Evolutionary conservation across 371 early-diverging fungal genomes (phyloP), one percentile per base, ranked within the genome.

Genomic region (Mortierella sp.): DNA sequence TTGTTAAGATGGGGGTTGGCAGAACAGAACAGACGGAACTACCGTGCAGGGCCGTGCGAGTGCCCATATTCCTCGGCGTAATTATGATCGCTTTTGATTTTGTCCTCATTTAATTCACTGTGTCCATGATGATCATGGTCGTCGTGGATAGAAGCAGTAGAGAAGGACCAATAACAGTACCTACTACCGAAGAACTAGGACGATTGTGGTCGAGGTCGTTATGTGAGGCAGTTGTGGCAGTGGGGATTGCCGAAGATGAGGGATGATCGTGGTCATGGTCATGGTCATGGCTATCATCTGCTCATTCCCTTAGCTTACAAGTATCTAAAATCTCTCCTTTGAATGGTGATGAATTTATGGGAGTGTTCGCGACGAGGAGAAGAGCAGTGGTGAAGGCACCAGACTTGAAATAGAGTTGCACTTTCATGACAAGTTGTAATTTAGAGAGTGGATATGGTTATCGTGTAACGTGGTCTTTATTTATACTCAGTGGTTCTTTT

Each of bases 41-140:
- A 78, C 78, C 78, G 65, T 65, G 73, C 73, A 22, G 78, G 78
- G 41, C 78, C 78, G 41, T 78, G 78, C 16, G 73, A 72, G 53
- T 78, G 78, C 41, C 65, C 68, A 16, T 40, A 43, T 61, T 77
- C 19, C 67, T 73, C 73, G 19, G 68, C 84, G 28, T 58, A 53
- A 15, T 71, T 84, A 53, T 76, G 80, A 4, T 68, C 80, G n/a
- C 67, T 45, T 7, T 67, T 40, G 47, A 61, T 75, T 52, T 19
- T 68, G 71, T 32, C 32, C 7, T 58, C 58, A 16, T 58, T 24
- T 11, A 32, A 24, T 3, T 13, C 32, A 22, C 24, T 76, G 32
- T 72, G 43, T 72, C 79, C 67, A 21, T 72, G 63, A 5, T 45
- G 60, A 15, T 65, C 83, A 61, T 79, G 73, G 15, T 72, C 79